phyloP scores from a whole-genome alignment of 2,329 filamentous ascomycete genomes.

The Ascochyta fabae region DNA sequence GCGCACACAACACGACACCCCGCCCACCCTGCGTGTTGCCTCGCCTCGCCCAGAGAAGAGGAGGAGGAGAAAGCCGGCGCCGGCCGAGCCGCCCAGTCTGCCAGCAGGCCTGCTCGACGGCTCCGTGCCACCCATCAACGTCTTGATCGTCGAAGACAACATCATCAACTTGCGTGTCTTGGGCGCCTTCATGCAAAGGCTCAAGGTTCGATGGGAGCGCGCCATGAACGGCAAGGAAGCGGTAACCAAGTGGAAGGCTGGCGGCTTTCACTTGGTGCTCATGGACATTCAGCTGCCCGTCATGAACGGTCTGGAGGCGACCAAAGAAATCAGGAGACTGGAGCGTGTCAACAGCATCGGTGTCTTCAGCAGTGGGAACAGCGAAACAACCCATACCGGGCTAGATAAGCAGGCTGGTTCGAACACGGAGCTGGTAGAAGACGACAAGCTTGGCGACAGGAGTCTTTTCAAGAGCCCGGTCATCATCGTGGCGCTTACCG shows the following conservation, averaged over 20 bases:
- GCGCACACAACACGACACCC: conserved; percentile 45
- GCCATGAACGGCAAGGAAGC: conserved; percentile 95
- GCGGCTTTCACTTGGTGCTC: conserved; percentile 92
- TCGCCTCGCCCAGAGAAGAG: conserved; percentile 60
- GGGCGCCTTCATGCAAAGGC: conserved; percentile 92
- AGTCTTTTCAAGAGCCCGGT: conserved; percentile 90
- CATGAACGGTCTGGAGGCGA: conserved; percentile 95
- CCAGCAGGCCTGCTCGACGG: conserved; percentile 72
- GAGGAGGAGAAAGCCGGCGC: conserved; percentile 53
- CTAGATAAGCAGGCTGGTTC: conserved; percentile 48
- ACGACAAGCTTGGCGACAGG: conserved; percentile 72
- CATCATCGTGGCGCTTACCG: conserved; percentile 96
- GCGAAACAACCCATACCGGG: conserved; percentile 46
- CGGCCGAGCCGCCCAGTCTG: conserved; percentile 49
- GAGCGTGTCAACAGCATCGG: conserved; percentile 92
- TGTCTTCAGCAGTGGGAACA: conserved; percentile 71
- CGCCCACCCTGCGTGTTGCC: conserved; percentile 57
- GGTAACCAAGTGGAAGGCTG: conserved; percentile 88
- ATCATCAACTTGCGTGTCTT: conserved; percentile 94
- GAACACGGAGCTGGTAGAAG: conserved; percentile 56
- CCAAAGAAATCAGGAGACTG: conserved; percentile 88
- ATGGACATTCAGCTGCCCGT: conserved; percentile 99
- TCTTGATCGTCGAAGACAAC: conserved; percentile 97
- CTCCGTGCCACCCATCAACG: conserved; percentile 92
- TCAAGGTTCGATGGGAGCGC: conserved; percentile 97